A percentile compares a stretch with the other conserved stretches of the same genome.
These are phyloP conservation scores for Sideroxylon spinosum DNA, from an alignment of 179 eudicot genomes.

Conservation along the genomic window DNA sequence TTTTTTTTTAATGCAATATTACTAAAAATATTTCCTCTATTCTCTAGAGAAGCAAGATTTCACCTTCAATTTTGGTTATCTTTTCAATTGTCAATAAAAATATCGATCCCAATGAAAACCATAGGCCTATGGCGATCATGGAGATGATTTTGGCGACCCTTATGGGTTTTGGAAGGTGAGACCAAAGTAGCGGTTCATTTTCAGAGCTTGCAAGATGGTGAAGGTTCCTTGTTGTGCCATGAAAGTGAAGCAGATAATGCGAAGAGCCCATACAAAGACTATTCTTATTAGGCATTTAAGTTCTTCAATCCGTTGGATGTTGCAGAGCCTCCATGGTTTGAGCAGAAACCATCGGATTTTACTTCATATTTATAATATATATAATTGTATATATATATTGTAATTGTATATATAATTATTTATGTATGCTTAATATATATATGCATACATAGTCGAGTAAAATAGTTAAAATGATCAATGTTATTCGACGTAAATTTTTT, in stretches of 20 bases:
- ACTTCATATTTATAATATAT: slow-evolving; percentile 14
- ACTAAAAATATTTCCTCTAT: too few relatives aligned
- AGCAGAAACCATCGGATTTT: neutral
- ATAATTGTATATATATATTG: too few relatives aligned
- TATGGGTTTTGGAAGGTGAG: slow-evolving; percentile 18
- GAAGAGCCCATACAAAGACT: slow-evolving; percentile 22
- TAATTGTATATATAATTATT: too few relatives aligned
- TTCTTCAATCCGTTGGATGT: slow-evolving; percentile 21
- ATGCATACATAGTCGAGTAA: too few relatives aligned
- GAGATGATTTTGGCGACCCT: slow-evolving; percentile 19
- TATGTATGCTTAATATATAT: too few relatives aligned
- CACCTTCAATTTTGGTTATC: slow-evolving; percentile 18
- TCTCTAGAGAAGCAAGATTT: slow-evolving; percentile 21
- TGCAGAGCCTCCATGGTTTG: slow-evolving; percentile 20
- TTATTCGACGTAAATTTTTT: too few relatives aligned
- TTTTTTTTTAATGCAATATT: too few relatives aligned
- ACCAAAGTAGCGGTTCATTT: slow-evolving; percentile 22
- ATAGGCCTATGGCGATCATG: slow-evolving; percentile 18
- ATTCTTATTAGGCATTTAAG: slow-evolving; percentile 22
- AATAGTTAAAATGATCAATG: too few relatives aligned
- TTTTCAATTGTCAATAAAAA: slow-evolving; percentile 9
- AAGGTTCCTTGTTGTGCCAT: slow-evolving; percentile 18
- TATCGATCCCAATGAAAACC: slow-evolving; percentile 20
- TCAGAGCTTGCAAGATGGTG: slow-evolving; percentile 16
- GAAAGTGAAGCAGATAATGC: slow-evolving; percentile 19